phyloP scores from a whole-genome alignment of 257 asterid species.

The Leonotis leonurus region DNA sequence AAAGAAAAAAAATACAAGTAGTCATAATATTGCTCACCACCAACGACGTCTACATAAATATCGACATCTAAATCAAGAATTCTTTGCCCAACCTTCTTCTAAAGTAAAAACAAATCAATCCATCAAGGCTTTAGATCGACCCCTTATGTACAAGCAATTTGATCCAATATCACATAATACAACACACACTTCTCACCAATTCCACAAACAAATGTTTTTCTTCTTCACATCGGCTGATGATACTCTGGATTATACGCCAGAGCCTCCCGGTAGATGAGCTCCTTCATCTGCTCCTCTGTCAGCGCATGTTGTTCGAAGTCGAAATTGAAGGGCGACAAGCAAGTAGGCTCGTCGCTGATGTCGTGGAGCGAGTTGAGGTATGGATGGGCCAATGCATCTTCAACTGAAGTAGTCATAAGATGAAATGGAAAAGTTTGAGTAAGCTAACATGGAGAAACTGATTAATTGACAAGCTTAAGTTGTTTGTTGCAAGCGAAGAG shows the following conservation, averaged over 20 bases:
- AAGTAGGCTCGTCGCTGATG: conserved; percentile 86
- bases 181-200: background rate
- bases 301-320: conserved; percentile 93
- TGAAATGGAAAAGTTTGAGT: background rate
- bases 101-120: too few species aligned
- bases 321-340: conserved; percentile 72
- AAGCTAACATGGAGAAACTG: too few species aligned
- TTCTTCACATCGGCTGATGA: conserved; percentile 54
- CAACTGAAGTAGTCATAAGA: conserved; percentile 54
- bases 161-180: too few species aligned
- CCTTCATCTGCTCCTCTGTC: conserved; percentile 96
- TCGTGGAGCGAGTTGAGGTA: conserved; percentile 92
- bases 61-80: too few species aligned
- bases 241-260: conserved; percentile 87
- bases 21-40: too few species aligned
- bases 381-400: conserved; percentile 87
- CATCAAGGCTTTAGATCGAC: too few species aligned
- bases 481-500: too few species aligned
- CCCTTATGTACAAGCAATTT: too few species aligned
- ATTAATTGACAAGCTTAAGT: too few species aligned
- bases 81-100: too few species aligned
- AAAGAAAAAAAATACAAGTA: too few species aligned
- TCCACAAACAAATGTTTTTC: background rate
- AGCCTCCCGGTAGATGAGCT: conserved; percentile 83
- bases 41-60: too few species aligned